Evolutionary conservation across 1,284 basidiomycete genomes (phyloP), one percentile per base, ranked within the genome.

Genomic region (Malassezia vespertilionis): DNA sequence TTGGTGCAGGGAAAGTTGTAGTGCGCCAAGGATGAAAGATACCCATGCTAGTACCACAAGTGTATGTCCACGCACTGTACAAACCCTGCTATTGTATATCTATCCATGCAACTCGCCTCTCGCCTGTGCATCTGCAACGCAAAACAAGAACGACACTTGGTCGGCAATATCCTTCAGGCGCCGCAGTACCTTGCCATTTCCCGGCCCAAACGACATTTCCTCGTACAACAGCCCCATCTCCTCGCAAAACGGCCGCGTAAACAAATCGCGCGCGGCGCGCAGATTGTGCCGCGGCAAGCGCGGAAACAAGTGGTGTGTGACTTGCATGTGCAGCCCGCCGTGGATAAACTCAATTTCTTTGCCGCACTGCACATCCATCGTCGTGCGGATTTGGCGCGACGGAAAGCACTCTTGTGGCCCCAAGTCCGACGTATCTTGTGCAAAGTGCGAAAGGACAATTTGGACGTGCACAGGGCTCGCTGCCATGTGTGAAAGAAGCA

Each of bases 361-460:
- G 1, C 82, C 80, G 72, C 90, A 96, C 52, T 84, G 80, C 30
- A 97, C 88, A 72, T 97, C 93, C 56, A 87, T 86, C 0, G 93
- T 96, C 7, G 93, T 97, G 40, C 91, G 83, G 52, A 97, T 75
- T 72, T 97, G 91, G 24, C 93, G 82, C 58, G 86, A 82, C 1
- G 84, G 78, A 75, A 96, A 97, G 2, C 85, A 88, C 71, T 97
- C 93, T 27, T 75, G 75, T 0, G 87, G 84, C 2, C 90, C 90
- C 20, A 96, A 76, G 67, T 96, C 91, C 9, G 78, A 83, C 1
- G 88, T 90, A 6, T 89, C 89, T 75, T 93, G 90, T 34, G 86
- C 86, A 73, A 93, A 97, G 74, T 97, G 91, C 3, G 90, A 96
- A 18, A 97, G 79, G 1, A 96, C 90, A 61, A 97, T 97, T 86